phyloP scores from a whole-genome alignment of 208 protist genomes.

The Phytomonas sp. region DNA sequence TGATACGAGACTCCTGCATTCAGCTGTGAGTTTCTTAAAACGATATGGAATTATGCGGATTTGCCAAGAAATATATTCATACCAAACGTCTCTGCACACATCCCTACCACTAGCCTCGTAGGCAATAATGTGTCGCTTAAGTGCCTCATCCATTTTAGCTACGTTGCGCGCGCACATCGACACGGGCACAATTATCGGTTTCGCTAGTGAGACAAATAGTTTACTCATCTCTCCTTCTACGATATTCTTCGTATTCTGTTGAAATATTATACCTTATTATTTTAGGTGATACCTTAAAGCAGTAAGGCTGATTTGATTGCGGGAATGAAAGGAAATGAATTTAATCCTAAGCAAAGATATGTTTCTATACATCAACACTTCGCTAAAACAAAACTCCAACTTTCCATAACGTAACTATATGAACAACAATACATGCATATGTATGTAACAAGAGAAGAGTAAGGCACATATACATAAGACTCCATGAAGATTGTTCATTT shows the following conservation, averaged over 20 bases:
- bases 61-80: conserved; percentile 57
- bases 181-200: conserved; percentile 44
- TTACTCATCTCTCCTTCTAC: conserved; percentile 23
- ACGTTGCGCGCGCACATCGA: conserved; percentile 29
- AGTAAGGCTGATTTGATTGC: neutral
- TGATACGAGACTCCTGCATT: conserved; percentile 25
- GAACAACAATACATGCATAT: neutral
- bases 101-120: conserved; percentile 50
- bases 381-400: conserved; percentile 6
- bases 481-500: conserved; percentile 12
- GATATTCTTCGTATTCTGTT: conserved; percentile 10
- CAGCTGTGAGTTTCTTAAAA: conserved; percentile 27
- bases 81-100: conserved; percentile 54
- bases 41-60: conserved; percentile 50
- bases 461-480: conserved; percentile 4
- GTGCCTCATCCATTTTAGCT: conserved; percentile 46
- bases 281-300: conserved; percentile 2
- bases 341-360: conserved; percentile 10
- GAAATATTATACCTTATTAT: conserved; percentile 1
- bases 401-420: neutral
- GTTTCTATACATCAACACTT: conserved; percentile 2
- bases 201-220: conserved; percentile 21
- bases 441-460: neutral
- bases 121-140: conserved; percentile 67
- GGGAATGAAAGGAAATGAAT: conserved; percentile 5